Evolutionary conservation across 257 asterid genomes (phyloP).

Genomic region (Capsicum rhomboideum): DNA sequence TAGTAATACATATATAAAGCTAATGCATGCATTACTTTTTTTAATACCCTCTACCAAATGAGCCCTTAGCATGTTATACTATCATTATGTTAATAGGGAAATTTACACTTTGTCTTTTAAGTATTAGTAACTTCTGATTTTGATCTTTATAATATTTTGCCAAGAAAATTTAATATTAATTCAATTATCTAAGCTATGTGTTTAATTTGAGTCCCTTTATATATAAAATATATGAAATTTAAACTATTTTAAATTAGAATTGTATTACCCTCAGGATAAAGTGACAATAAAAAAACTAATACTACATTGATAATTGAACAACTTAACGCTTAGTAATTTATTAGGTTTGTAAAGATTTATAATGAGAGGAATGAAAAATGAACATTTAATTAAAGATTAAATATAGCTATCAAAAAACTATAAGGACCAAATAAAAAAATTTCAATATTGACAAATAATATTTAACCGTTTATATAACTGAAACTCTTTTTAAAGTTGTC

Average conservation of each 20-base stretch:
- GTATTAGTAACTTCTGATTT: background rate
- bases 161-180: background rate
- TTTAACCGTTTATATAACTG: background rate
- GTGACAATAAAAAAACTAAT: background rate
- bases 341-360: background rate
- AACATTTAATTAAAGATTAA: background rate
- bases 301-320: background rate
- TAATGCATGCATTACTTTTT: too few relatives aligned
- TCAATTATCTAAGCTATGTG: too few relatives aligned
- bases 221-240: background rate
- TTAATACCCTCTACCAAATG: too few relatives aligned
- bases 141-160: background rate
- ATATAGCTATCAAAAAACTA: background rate
- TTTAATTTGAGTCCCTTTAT: background rate
- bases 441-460: background rate
- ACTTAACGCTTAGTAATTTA: background rate
- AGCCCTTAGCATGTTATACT: background rate
- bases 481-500: background rate
- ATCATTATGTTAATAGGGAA: background rate
- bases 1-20: too few relatives aligned
- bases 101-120: background rate
- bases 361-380: background rate
- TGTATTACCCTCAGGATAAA: background rate
- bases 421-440: background rate
- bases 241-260: background rate